phyloP scores from a whole-genome alignment of 129 eudicot genomes.

The carrot (Daucus carota) region DH1_v3.0 NC_030384.2:47957501-47958000 shows the following conservation, averaged over 20 bases:
- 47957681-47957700: background rate
- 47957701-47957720: background rate
- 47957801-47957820: background rate
- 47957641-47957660: too few relatives aligned
- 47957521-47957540: too few relatives aligned
- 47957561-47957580: too few relatives aligned
- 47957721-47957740: background rate
- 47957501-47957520: too few relatives aligned
- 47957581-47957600: too few relatives aligned
- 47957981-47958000: too few relatives aligned
- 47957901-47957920: background rate
- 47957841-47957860: constrained; percentile 29
- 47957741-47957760: background rate
- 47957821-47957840: constrained; percentile 4
- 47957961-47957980: too few relatives aligned
- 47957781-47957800: background rate
- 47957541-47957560: too few relatives aligned
- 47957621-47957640: too few relatives aligned
- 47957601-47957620: too few relatives aligned
- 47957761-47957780: background rate
- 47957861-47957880: constrained; percentile 44
- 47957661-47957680: background rate
- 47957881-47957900: constrained; percentile 3
- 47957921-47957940: background rate
- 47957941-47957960: background rate